Evolutionary conservation across 108 stramenopile genomes (phyloP).

Genomic region (Nitzschia sp.): DNA sequence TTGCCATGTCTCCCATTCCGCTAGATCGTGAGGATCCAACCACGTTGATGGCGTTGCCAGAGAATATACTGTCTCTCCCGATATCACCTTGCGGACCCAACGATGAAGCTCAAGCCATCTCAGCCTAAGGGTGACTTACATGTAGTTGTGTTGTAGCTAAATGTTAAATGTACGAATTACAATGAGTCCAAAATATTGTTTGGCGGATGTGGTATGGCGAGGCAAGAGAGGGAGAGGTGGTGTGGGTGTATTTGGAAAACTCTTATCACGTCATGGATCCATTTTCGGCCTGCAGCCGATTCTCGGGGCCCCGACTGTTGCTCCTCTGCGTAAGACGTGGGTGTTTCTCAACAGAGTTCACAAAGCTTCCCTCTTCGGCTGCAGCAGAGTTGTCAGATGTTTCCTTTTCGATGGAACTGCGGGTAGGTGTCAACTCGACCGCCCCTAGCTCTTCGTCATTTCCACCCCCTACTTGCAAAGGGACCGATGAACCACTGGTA

Average conservation of each 20-base stretch:
- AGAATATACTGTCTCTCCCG: conserved; percentile 41
- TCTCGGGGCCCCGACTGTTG: conserved; percentile 19
- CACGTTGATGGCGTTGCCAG: conserved; percentile 42
- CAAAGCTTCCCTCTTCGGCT: conserved; percentile 2
- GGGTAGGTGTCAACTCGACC: conserved; percentile 11
- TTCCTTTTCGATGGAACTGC: neutral
- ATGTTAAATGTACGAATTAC: too few species aligned
- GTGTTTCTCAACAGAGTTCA: neutral
- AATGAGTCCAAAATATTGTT: too few species aligned
- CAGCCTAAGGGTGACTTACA: neutral
- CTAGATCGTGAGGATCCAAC: conserved; percentile 43
- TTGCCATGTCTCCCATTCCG: conserved; percentile 47
- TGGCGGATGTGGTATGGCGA: too few species aligned
- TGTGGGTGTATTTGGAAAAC: neutral
- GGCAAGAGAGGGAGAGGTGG: too few species aligned
- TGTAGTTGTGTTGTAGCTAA: too few species aligned
- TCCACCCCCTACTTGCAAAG: neutral
- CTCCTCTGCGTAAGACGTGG: conserved; percentile 16
- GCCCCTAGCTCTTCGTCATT: conserved; percentile 8
- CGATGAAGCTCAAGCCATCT: conserved; percentile 18
- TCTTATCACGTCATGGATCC: conserved; percentile 23
- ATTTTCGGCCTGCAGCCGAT: neutral
- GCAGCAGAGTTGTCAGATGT: neutral
- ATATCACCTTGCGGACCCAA: conserved; percentile 51
- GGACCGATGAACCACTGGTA: neutral